phyloP scores from a whole-genome alignment of 495 filamentous ascomycete genomes.

The Lasiosphaeria hispida region DNA sequence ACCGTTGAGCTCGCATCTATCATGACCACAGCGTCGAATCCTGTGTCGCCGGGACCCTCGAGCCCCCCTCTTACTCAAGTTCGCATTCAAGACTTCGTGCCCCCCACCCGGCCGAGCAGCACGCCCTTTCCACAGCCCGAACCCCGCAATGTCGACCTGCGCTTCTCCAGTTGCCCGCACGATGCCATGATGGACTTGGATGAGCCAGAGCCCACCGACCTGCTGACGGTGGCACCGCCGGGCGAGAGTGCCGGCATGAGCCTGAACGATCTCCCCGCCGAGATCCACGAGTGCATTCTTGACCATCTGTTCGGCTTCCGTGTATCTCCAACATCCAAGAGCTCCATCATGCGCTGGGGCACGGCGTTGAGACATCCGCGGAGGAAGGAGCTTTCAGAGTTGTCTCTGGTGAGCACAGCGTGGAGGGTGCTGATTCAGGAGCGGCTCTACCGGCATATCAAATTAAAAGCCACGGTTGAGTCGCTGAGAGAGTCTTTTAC shows the following conservation, averaged over 20 bases:
- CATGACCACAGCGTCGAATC: conserved; percentile 51
- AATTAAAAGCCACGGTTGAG: conserved; percentile 65
- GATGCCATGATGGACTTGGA: conserved; percentile 27
- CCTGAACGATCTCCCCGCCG: conserved; percentile 59
- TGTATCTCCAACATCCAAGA: conserved; percentile 54
- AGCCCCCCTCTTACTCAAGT: conserved; percentile 49
- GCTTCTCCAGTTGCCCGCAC: conserved; percentile 37
- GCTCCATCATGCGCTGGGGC: conserved; percentile 57
- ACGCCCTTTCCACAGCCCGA: conserved; percentile 57
- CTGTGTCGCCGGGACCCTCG: conserved; percentile 52
- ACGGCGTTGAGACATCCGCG: conserved; percentile 65
- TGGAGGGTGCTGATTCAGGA: conserved; percentile 67
- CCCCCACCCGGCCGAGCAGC: conserved; percentile 53
- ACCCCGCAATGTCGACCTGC: conserved; percentile 40
- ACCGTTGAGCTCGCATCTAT: conserved; percentile 47
- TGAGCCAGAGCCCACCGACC: conserved; percentile 22
- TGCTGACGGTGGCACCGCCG: conserved; percentile 23
- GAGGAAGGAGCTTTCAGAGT: conserved; percentile 60
- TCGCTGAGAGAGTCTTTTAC: conserved; percentile 52
- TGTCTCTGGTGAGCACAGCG: conserved; percentile 59
- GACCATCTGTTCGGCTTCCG: conserved; percentile 68
- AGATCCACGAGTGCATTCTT: conserved; percentile 69
- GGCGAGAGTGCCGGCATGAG: conserved; percentile 38
- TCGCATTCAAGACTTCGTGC: conserved; percentile 48
- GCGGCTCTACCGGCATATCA: conserved; percentile 69